Percentiles rank a stretch among this genome's conserved stretches.
Evolutionary conservation across 73 alveolate genomes (phyloP).

Genomic region (Stentor roeselii): DNA sequence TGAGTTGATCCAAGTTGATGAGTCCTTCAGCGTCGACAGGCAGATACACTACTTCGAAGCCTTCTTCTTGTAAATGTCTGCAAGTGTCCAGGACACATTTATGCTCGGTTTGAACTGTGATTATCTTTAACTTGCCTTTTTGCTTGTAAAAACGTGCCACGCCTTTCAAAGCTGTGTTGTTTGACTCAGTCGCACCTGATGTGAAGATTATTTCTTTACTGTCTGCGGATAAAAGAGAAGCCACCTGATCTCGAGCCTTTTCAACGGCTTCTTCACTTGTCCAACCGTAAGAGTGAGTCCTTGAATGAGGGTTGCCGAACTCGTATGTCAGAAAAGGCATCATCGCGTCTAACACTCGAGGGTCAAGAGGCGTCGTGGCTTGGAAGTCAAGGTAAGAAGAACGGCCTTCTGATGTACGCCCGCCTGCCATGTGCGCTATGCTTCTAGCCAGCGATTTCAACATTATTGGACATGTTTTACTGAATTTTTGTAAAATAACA

Average conservation of each 20-base stretch:
- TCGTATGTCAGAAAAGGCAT: slow-evolving; percentile 68
- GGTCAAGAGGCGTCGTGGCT: slow-evolving; percentile 87
- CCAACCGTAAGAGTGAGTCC: slow-evolving; percentile 81
- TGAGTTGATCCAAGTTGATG: slow-evolving; percentile 62
- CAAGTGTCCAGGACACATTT: slow-evolving; percentile 97
- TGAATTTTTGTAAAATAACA: too few species aligned
- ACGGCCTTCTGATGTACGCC: slow-evolving; percentile 31
- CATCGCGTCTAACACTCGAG: slow-evolving; percentile 82
- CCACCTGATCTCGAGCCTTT: slow-evolving; percentile 81
- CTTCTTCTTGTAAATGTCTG: slow-evolving; percentile 92
- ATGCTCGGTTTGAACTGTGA: slow-evolving; percentile 96
- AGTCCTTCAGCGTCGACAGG: slow-evolving; percentile 95
- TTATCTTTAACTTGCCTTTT: slow-evolving; percentile 82
- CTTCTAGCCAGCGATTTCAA: too few species aligned
- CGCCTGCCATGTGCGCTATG: too few species aligned
- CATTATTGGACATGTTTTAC: too few species aligned
- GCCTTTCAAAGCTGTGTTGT: slow-evolving; percentile 95
- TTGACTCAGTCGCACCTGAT: slow-evolving; percentile 99
- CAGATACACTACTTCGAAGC: slow-evolving; percentile 90
- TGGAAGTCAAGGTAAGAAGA: slow-evolving; percentile 72
- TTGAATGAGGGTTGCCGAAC: slow-evolving; percentile 85
- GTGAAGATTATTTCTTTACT: slow-evolving; percentile 97
- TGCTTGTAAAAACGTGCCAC: slow-evolving; percentile 59
- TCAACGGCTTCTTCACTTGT: slow-evolving; percentile 77
- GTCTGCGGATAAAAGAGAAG: slow-evolving; percentile 74